These are phyloP conservation scores for Penicillium sp. DNA, from an alignment of 2,329 filamentous ascomycete species.

Conservation along the genomic window DNA sequence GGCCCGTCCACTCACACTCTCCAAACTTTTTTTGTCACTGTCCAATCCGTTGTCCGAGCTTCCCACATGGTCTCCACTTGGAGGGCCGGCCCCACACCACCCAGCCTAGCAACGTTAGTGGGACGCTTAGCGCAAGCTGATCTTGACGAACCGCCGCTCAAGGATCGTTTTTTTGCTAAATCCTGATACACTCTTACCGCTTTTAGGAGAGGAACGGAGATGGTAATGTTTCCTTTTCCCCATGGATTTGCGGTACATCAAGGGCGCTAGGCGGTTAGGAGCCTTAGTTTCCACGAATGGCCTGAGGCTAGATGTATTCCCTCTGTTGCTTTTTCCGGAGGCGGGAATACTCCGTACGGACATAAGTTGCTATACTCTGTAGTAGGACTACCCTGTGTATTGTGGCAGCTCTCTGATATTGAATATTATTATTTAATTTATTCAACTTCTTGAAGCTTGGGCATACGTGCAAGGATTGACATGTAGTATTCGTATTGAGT, in stretches of 20 bases:
- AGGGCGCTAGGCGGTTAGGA: conserved; percentile 8
- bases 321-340: conserved; percentile 7
- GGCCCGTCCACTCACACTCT: background rate
- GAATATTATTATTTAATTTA: background rate
- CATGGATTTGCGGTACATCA: conserved; percentile 12
- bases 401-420: background rate
- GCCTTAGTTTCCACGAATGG: conserved; percentile 1
- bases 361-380: background rate
- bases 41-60: background rate
- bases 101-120: background rate
- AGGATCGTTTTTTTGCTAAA: conserved; percentile 3
- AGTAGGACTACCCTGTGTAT: background rate
- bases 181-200: background rate
- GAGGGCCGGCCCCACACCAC: background rate
- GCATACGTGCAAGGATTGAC: background rate
- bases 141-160: conserved; percentile 10
- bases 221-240: background rate
- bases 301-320: conserved; percentile 17
- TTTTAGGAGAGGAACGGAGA: background rate
- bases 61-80: background rate
- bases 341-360: background rate
- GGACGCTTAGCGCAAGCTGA: background rate
- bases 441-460: too few species aligned
- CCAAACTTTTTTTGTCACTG: background rate
- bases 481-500: background rate